These are phyloP conservation scores for Yamadazyma nakazawae DNA, from an alignment of 805 yeast species.

Conservation along the genomic window DNA sequence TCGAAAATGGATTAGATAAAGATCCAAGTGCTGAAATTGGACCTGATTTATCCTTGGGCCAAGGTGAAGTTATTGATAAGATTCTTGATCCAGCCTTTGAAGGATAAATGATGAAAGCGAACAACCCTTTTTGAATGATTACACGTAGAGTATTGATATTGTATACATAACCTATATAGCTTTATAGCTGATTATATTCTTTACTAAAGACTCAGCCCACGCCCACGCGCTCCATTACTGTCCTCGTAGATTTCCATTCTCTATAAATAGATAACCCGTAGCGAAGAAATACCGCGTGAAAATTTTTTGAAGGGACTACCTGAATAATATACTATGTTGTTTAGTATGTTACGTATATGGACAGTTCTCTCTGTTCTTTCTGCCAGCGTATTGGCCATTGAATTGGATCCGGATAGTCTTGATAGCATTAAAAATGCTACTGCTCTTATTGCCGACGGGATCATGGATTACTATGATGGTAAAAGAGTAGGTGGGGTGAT, in stretches of 20 bases:
- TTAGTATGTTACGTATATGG: background rate
- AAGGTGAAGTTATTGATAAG: slow-evolving; percentile 12
- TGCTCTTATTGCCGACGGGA: slow-evolving; percentile 60
- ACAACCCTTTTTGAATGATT: background rate
- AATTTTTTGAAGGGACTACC: background rate
- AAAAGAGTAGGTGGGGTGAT: slow-evolving; percentile 64
- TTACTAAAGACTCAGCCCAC: background rate
- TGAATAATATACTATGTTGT: background rate
- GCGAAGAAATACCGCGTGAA: slow-evolving; percentile 1
- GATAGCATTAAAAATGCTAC: slow-evolving; percentile 55
- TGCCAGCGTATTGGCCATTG: slow-evolving; percentile 1
- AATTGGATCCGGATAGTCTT: slow-evolving; percentile 21
- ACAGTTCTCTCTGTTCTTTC: background rate
- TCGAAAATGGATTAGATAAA: slow-evolving; percentile 2
- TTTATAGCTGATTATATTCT: background rate
- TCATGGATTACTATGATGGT: slow-evolving; percentile 81
- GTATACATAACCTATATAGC: slow-evolving; percentile 1
- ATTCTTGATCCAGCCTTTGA: slow-evolving; percentile 21
- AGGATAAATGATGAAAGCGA: background rate
- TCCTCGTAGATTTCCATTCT: background rate
- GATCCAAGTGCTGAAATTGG: slow-evolving; percentile 2
- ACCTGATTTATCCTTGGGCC: slow-evolving; percentile 1
- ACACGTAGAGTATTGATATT: slow-evolving; percentile 5
- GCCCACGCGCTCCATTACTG: background rate
- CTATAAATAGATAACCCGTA: background rate